Base-by-base conservation (phyloP, 345 rosid species). In the Populus simonii region DNA sequence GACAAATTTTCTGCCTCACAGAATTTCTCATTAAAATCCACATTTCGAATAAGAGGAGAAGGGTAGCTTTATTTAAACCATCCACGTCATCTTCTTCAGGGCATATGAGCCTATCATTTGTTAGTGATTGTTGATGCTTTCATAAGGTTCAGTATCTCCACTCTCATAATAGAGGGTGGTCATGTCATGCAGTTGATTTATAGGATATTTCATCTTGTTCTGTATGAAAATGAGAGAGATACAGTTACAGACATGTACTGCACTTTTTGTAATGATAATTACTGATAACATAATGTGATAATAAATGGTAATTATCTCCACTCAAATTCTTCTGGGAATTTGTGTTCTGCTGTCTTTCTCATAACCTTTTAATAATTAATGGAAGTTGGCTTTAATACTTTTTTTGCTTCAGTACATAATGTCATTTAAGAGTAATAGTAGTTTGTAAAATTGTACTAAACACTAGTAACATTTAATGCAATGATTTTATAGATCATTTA, bases 41-140 rank as follows among this genome's bases (percentile, higher is more conserved):
- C 83, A 20, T 81, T 66, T 79, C 87, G 0, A 83, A 75, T 77
- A 90, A 88, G 80, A 89, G 83, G 71, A 84, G 75, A 68, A 85
- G 86, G 82, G 51, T 86, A 49, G 73, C 92, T 67, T 67, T 80
- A 70, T 76, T 84, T 5, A 84, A 86, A 47, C 88, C 91, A 49
- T 88, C 84, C 0, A 72, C 87, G 78, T 89, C 87, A 15, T 89
- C 5, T 33, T 33, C 35, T 33, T 33, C 31, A 33, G 35, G 35
- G 4, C 35, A 33, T 33, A 33, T 39, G 80, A 84, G 80, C 78
- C 73, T 55, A 71, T 69, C 72, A 62, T 65, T 27, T 43, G 68
- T 25, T 51, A 22, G 18, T 61, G 77, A 70, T 55, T 33, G 43
- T 45, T 72, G 45, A 20, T 16, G 25, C 18, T 57, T 74, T 15